A percentile compares a stretch with the other conserved stretches of the same genome.
Evolutionary conservation across 208 protist species (phyloP).

Genomic region (Crithidia acanthocephali): DNA sequence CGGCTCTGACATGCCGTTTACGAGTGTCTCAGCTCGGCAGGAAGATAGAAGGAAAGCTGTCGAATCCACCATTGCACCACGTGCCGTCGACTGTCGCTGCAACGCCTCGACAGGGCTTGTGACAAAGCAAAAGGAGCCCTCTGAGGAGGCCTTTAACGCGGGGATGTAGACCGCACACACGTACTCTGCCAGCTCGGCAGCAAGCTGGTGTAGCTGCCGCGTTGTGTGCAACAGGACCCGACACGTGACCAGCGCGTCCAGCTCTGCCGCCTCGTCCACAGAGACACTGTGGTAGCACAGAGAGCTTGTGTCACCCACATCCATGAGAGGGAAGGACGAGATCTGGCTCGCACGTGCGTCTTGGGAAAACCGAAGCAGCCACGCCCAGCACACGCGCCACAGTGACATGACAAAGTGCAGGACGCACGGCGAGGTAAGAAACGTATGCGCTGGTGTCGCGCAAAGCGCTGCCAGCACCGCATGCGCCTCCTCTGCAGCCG

Average conservation of each 20-base stretch:
- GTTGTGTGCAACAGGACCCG: conserved; percentile 11
- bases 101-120: conserved; percentile 23
- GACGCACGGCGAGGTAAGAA: conserved; percentile 6
- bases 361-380: background rate
- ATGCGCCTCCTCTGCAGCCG: background rate
- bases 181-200: conserved; percentile 19
- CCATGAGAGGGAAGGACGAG: background rate
- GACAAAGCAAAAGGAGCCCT: background rate
- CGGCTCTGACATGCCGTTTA: background rate
- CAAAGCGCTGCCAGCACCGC: conserved; percentile 5
- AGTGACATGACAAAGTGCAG: background rate
- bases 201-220: conserved; percentile 12
- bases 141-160: background rate
- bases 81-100: background rate
- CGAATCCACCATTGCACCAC: background rate
- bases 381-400: conserved; percentile 4
- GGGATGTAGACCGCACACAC: conserved; percentile 19
- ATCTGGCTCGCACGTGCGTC: background rate
- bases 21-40: too few species aligned
- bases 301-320: background rate
- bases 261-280: background rate
- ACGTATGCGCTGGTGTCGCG: background rate
- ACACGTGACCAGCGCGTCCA: conserved; percentile 26
- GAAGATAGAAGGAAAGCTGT: too few species aligned
- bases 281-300: too few species aligned